Conservation (phyloP, 208 protist genomes). For the Trypanosomatidae sp. region DNA sequence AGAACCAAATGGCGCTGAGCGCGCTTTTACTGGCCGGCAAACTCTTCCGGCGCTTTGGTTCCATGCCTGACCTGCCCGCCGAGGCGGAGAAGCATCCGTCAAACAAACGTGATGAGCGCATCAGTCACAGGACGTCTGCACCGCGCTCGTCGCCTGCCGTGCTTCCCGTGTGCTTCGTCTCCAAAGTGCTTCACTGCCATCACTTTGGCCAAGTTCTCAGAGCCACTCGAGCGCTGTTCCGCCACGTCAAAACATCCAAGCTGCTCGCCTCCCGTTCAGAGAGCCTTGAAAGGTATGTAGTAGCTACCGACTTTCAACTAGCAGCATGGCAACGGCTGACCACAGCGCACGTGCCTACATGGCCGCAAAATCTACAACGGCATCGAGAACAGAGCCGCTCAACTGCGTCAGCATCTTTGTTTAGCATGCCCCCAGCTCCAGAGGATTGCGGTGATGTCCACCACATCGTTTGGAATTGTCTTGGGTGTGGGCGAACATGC, state of each 20-base stretch:
- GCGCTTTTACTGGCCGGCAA: slow-evolving; percentile 47
- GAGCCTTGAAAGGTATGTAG: slow-evolving; percentile 62
- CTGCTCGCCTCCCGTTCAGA: slow-evolving; percentile 37
- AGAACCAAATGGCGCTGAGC: slow-evolving; percentile 78
- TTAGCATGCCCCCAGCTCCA: slow-evolving; percentile 42
- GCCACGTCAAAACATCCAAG: slow-evolving; percentile 36
- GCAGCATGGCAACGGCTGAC: slow-evolving; percentile 6
- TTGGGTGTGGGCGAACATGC: slow-evolving; percentile 47
- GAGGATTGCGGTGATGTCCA: slow-evolving; percentile 30
- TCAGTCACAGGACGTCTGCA: background rate
- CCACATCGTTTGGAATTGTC: slow-evolving; percentile 60
- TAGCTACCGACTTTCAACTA: slow-evolving; percentile 35
- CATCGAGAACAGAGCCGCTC: background rate
- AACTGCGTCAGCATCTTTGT: slow-evolving; percentile 10
- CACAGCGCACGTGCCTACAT: background rate
- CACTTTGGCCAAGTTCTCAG: slow-evolving; percentile 43
- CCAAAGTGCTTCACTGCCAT: slow-evolving; percentile 56
- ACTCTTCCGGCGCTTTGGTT: slow-evolving; percentile 34
- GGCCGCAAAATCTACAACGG: background rate
- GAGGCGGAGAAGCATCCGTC: background rate
- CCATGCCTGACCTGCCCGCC: background rate
- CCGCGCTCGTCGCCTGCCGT: background rate
- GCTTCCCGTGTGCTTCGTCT: slow-evolving; percentile 55
- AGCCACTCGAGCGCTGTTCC: slow-evolving; percentile 37
- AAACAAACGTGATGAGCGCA: background rate